A percentile compares a stretch with the other conserved stretches of the same genome.
Evolutionary conservation across 371 early-diverging fungal species (phyloP).

Genomic region (Basidiobolus meristosporus): DNA sequence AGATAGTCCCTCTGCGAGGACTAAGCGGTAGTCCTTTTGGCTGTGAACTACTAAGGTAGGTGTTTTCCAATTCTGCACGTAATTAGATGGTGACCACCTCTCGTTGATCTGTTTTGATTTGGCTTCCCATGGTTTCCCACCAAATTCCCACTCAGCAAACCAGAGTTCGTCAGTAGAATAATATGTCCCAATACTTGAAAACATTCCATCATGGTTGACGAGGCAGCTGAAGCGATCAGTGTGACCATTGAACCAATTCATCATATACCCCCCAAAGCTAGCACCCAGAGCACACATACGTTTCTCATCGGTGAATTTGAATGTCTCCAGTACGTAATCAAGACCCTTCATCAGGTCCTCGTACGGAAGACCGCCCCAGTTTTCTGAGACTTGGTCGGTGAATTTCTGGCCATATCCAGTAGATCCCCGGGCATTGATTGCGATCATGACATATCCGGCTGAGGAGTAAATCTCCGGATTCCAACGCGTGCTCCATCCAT

Average conservation of each 20-base stretch:
- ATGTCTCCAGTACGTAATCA: conserved; percentile 32
- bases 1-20: conserved; percentile 45
- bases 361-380: conserved; percentile 68
- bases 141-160: conserved; percentile 45
- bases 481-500: conserved; percentile 2
- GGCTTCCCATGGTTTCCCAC: conserved; percentile 43
- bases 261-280: conserved; percentile 71
- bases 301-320: conserved; percentile 31
- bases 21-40: conserved; percentile 38
- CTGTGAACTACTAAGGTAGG: conserved; percentile 66
- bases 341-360: conserved; percentile 54
- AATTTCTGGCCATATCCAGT: conserved; percentile 67
- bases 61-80: conserved; percentile 56
- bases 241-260: conserved; percentile 48
- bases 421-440: conserved; percentile 62
- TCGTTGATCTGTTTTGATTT: conserved; percentile 21
- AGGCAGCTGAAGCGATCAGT: conserved; percentile 47
- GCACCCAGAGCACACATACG: conserved; percentile 56
- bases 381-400: conserved; percentile 41
- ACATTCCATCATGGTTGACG: conserved; percentile 74
- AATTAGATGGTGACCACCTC: conserved; percentile 47
- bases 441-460: conserved; percentile 53
- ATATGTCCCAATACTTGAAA: conserved; percentile 34
- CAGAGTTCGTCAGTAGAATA: conserved; percentile 67
- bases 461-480: conserved; percentile 59